Percentiles rank a stretch among this genome's conserved stretches.
Evolutionary conservation across 108 stramenopile genomes (phyloP).

Genomic region (Ochromonas danica): DNA sequence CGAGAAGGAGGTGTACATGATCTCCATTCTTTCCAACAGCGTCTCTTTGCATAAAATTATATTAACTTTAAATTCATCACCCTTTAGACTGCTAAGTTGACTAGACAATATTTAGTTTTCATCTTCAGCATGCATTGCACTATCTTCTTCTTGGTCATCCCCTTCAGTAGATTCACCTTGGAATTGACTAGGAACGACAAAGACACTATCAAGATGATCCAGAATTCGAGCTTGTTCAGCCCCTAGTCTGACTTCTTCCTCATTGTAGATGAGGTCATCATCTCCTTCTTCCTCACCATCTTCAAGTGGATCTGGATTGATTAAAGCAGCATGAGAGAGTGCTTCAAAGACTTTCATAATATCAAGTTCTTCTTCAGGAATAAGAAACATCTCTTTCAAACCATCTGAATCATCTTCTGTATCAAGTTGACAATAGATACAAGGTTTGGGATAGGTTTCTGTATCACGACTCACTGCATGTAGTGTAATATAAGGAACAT

Average conservation of each 20-base stretch:
- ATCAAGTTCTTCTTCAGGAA: slow-evolving; percentile 22
- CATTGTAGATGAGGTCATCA: slow-evolving; percentile 33
- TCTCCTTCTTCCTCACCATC: slow-evolving; percentile 32
- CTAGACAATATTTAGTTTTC: too few relatives aligned
- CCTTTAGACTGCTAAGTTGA: too few relatives aligned
- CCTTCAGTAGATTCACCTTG: too few relatives aligned
- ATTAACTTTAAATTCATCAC: too few relatives aligned
- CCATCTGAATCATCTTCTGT: neutral
- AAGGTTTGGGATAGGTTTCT: slow-evolving; percentile 1
- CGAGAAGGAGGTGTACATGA: slow-evolving; percentile 33
- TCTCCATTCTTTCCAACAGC: slow-evolving; percentile 27
- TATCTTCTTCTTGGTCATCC: too few relatives aligned
- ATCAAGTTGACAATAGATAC: slow-evolving; percentile 33
- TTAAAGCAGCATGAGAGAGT: slow-evolving; percentile 14
- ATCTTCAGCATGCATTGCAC: too few relatives aligned
- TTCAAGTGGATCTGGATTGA: slow-evolving; percentile 18
- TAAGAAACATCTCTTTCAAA: slow-evolving; percentile 10
- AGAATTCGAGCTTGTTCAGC: slow-evolving; percentile 21
- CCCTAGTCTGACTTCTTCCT: slow-evolving; percentile 18
- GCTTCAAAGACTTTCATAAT: slow-evolving; percentile 13
- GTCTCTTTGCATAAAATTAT: neutral
- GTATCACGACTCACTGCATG: slow-evolving; percentile 28
- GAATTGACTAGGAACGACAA: too few relatives aligned
- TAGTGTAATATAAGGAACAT: slow-evolving; percentile 29
- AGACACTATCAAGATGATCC: neutral